Conservation (phyloP, 192 early-diverging fungal species). For the Gamsiella multidivaricata region DNA sequence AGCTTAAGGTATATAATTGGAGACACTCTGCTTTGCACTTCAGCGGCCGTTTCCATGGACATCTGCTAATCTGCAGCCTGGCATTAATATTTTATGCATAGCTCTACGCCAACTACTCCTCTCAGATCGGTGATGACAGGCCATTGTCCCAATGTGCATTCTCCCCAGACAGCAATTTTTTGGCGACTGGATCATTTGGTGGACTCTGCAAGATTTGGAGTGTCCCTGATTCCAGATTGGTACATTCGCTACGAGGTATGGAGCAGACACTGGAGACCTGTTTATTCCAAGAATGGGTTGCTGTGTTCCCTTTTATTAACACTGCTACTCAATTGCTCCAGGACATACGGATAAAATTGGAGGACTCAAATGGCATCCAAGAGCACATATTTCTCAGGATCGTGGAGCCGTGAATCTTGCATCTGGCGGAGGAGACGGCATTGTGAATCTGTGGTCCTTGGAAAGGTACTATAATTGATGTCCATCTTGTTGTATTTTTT, state of each 20-base stretch:
- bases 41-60: too few species aligned
- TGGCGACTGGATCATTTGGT: slow-evolving; percentile 88
- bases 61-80: too few species aligned
- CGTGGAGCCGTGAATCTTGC: slow-evolving; percentile 78
- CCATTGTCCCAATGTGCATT: slow-evolving; percentile 83
- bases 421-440: slow-evolving; percentile 82
- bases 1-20: slow-evolving; percentile 66
- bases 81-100: too few species aligned
- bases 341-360: slow-evolving; percentile 92
- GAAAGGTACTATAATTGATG: too few species aligned
- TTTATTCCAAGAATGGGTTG: not conserved
- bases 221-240: slow-evolving; percentile 76
- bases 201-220: slow-evolving; percentile 91
- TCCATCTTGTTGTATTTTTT: not conserved
- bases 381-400: slow-evolving; percentile 70
- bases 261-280: not conserved
- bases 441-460: slow-evolving; percentile 86
- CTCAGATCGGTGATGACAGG: slow-evolving; percentile 91
- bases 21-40: too few species aligned
- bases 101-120: slow-evolving; percentile 75
- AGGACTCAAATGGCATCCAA: slow-evolving; percentile 90
- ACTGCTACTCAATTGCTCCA: not conserved
- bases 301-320: too few species aligned
- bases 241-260: slow-evolving; percentile 64
- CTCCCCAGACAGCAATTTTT: slow-evolving; percentile 77